Conservation (phyloP, 805 yeast genomes). For the Dipodascus albidus region DNA sequence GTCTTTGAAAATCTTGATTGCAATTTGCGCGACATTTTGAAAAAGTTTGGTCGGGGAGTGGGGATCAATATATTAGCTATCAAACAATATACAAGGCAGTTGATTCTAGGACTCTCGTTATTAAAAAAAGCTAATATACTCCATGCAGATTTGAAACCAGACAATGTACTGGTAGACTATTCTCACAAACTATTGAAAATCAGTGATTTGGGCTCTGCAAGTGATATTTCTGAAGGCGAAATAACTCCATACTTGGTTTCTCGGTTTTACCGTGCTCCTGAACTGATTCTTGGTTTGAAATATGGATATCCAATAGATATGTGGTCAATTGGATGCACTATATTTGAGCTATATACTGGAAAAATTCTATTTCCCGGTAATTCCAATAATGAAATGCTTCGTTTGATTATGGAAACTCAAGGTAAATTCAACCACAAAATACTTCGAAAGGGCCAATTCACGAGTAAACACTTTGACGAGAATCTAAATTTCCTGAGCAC, state of each 20-base stretch:
- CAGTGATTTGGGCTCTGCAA: constrained; percentile 87
- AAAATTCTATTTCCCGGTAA: constrained; percentile 84
- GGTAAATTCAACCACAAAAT: constrained; percentile 23
- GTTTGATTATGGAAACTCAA: constrained; percentile 21
- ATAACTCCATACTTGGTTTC: constrained; percentile 33
- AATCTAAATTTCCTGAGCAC: constrained; percentile 17
- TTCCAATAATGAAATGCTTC: constrained; percentile 60
- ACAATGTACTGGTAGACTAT: constrained; percentile 61
- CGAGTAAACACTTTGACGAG: constrained; percentile 20
- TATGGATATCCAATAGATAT: constrained; percentile 63
- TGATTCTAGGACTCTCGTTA: constrained; percentile 57
- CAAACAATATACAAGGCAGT: constrained; percentile 55
- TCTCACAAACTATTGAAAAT: constrained; percentile 60
- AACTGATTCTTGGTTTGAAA: constrained; percentile 54
- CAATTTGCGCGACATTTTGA: constrained; percentile 60
- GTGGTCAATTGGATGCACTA: constrained; percentile 92
- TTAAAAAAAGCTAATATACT: constrained; percentile 61
- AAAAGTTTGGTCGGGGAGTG: constrained; percentile 75
- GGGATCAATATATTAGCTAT: constrained; percentile 67
- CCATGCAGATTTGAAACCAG: constrained; percentile 90
- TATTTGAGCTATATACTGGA: constrained; percentile 89
- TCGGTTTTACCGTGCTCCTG: constrained; percentile 71
- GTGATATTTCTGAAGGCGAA: constrained; percentile 15
- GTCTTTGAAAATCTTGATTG: constrained; percentile 76
- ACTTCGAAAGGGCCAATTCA: constrained; percentile 19